These are phyloP conservation scores for Wickerhamomyces mucosus DNA, from an alignment of 805 yeast genomes.

Conservation along the genomic window DNA sequence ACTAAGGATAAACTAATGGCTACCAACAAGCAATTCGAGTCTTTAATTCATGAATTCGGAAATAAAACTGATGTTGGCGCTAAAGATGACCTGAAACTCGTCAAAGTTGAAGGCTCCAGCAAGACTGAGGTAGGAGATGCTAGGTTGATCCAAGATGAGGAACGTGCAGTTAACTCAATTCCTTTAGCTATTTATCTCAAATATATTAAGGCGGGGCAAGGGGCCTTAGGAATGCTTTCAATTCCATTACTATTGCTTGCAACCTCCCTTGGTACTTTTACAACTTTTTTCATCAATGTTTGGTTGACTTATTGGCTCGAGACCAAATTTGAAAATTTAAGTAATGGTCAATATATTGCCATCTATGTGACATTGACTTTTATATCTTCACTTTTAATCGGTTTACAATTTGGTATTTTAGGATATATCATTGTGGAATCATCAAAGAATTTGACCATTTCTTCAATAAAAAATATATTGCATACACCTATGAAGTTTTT, in stretches of 20 bases:
- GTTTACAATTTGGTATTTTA: constrained; percentile 25
- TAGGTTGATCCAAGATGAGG: constrained; percentile 20
- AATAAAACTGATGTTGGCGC: neutral
- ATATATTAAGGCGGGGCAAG: constrained; percentile 31
- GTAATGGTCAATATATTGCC: constrained; percentile 56
- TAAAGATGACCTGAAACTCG: constrained; percentile 1
- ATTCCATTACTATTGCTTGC: constrained; percentile 13
- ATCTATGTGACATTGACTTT: constrained; percentile 45
- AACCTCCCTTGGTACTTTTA: constrained; percentile 31
- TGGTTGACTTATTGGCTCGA: constrained; percentile 76
- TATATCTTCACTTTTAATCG: constrained; percentile 32
- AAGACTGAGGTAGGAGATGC: constrained; percentile 10
- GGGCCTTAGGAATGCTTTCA: constrained; percentile 23
- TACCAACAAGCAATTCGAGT: constrained; percentile 36
- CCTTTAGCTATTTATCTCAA: constrained; percentile 24
- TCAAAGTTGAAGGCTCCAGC: neutral
- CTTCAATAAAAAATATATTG: constrained; percentile 45
- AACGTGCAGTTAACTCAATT: constrained; percentile 29
- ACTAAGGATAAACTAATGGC: constrained; percentile 41
- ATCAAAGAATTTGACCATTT: constrained; percentile 24
- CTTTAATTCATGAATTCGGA: constrained; percentile 26
- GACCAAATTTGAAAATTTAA: constrained; percentile 33
- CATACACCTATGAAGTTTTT: constrained; percentile 72
- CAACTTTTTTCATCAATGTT: constrained; percentile 52
- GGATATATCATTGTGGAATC: constrained; percentile 7